Evolutionary conservation across 2,329 filamentous ascomycete genomes (phyloP).

Genomic region (Pseudocercospora fijiensis): DNA sequence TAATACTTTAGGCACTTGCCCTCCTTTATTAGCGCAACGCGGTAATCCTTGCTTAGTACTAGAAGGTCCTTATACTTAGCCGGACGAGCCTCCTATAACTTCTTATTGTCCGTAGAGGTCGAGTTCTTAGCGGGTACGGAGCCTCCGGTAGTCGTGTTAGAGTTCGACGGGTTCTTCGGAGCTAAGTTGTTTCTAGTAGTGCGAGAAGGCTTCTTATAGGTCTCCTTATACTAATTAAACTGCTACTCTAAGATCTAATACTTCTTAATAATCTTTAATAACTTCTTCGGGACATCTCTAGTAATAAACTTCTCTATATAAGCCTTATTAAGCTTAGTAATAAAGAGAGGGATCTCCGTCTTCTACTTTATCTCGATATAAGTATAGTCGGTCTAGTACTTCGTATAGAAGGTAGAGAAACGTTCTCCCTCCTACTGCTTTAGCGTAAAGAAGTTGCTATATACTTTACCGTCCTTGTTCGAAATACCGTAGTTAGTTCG

Average conservation of each 20-base stretch:
- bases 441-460: neutral
- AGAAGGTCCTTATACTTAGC: neutral
- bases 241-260: too few species aligned
- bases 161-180: too few species aligned
- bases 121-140: too few species aligned
- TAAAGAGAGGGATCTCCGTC: neutral
- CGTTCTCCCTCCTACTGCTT: neutral
- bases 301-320: neutral
- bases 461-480: too few species aligned
- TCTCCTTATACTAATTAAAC: too few species aligned
- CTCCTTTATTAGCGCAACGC: too few species aligned
- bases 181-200: too few species aligned
- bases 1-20: too few species aligned
- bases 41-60: neutral
- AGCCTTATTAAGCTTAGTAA: neutral
- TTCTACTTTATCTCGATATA: neutral
- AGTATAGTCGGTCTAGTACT: neutral
- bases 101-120: neutral
- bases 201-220: too few species aligned
- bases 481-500: neutral
- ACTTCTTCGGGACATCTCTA: neutral
- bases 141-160: too few species aligned
- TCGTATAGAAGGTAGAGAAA: neutral
- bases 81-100: neutral
- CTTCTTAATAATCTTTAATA: too few species aligned